Percentiles rank a stretch among this genome's conserved stretches.
Evolutionary conservation across 164 flowering plant genomes (phyloP).

Genomic region (Santalum album): DNA sequence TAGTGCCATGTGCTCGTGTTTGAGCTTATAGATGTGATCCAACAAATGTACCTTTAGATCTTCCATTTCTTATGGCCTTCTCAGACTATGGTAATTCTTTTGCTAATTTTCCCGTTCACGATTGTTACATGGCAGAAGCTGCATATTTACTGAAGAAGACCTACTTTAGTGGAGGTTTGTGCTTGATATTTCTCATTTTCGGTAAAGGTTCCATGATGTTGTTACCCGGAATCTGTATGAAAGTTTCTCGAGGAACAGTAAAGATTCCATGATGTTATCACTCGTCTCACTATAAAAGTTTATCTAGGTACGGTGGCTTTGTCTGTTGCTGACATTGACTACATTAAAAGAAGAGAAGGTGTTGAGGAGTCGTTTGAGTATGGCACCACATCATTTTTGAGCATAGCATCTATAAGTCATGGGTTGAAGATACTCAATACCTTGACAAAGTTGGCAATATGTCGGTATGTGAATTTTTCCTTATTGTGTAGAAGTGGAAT

Average conservation of each 20-base stretch:
- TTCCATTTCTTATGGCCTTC: not conserved
- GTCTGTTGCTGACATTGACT: conserved; percentile 84
- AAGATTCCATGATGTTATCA: not conserved
- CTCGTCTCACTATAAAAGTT: not conserved
- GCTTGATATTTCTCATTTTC: not conserved
- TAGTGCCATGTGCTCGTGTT: no score
- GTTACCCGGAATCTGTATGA: no score
- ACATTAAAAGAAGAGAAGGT: conserved; percentile 60
- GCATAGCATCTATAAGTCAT: conserved; percentile 70
- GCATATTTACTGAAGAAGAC: conserved; percentile 64
- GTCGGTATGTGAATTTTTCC: conserved; percentile 30
- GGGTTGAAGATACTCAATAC: conserved; percentile 71
- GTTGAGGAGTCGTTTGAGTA: conserved; percentile 87
- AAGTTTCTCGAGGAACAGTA: no score
- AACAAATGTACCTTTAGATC: no score
- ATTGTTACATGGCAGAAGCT: conserved; percentile 48
- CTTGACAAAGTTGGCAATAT: conserved; percentile 47
- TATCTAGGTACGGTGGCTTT: conserved; percentile 90
- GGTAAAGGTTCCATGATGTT: no score
- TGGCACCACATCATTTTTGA: conserved; percentile 77
- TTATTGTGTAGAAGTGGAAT: no score
- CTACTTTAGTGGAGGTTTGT: conserved; percentile 95
- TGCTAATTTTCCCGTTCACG: not conserved
- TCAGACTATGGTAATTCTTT: not conserved
- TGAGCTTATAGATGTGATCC: no score